These are phyloP conservation scores for Mucor racemosus DNA, from an alignment of 371 early-diverging fungal species.

Conservation along the genomic window DNA sequence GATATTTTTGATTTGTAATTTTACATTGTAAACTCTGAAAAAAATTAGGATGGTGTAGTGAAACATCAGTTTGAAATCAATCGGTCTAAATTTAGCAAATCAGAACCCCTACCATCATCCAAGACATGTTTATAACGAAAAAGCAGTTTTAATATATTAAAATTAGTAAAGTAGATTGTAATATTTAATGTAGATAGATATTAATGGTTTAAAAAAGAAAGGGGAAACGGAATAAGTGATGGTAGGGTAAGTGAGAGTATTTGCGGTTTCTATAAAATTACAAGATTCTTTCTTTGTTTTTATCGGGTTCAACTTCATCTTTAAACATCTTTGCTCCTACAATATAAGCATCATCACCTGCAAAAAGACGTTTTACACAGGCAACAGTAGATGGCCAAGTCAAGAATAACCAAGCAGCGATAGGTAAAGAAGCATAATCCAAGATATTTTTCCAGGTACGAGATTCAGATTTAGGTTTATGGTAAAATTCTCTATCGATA, in stretches of 20 bases:
- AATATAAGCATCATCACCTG: slow-evolving; percentile 53
- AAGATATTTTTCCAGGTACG: slow-evolving; percentile 50
- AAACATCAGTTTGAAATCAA: no score
- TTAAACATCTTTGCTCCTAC: slow-evolving; percentile 57
- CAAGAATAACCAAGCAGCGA: slow-evolving; percentile 62
- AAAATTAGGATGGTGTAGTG: no score
- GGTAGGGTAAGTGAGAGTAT: neutral
- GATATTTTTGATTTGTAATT: no score
- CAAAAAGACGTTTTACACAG: slow-evolving; percentile 52
- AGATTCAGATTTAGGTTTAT: slow-evolving; percentile 47
- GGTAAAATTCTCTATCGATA: slow-evolving; percentile 51
- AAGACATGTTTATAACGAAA: neutral
- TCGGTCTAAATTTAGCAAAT: neutral
- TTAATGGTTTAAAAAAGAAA: neutral
- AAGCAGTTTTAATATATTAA: neutral
- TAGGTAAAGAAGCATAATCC: slow-evolving; percentile 56
- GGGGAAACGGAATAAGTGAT: neutral
- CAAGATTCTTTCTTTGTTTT: slow-evolving; percentile 9
- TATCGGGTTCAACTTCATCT: slow-evolving; percentile 10
- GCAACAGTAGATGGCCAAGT: slow-evolving; percentile 59
- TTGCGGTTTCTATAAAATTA: neutral
- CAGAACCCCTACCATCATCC: neutral
- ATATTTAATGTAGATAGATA: neutral
- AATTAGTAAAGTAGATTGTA: neutral
- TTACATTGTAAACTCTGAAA: no score